Conservation (phyloP, 2,329 filamentous ascomycete genomes). For the Fusarium acutatum region DNA sequence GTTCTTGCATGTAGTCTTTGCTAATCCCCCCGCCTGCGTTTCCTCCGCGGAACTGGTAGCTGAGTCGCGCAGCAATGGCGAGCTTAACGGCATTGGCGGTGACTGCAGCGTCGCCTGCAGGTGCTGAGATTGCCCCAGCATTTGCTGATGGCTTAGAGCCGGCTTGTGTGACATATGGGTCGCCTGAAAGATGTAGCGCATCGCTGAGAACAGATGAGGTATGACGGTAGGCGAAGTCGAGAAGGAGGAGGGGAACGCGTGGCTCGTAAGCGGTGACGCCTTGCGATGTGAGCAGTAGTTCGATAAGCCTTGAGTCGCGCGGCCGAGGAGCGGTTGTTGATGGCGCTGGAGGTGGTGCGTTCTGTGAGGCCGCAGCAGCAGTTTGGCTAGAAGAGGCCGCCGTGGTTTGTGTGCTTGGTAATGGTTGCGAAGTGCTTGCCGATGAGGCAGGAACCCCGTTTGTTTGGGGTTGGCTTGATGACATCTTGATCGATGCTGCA, state of each 20-base stretch:
- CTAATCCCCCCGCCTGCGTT: constrained; percentile 62
- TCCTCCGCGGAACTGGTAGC: constrained; percentile 72
- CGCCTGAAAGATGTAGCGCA: constrained; percentile 72
- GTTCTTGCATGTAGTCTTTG: constrained; percentile 80
- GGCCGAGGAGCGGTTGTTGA: constrained; percentile 65
- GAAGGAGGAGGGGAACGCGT: constrained; percentile 81
- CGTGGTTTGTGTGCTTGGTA: constrained; percentile 49
- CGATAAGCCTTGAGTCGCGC: constrained; percentile 80
- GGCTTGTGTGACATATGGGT: constrained; percentile 71
- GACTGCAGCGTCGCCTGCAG: constrained; percentile 64
- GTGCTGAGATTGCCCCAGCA: constrained; percentile 57
- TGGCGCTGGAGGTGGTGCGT: constrained; percentile 42
- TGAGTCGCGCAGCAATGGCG: constrained; percentile 74
- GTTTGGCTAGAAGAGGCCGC: constrained; percentile 41
- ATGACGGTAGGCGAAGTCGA: constrained; percentile 89
- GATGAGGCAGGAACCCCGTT: constrained; percentile 61
- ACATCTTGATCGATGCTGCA: constrained; percentile 38
- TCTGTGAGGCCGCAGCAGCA: constrained; percentile 32
- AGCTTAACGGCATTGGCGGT: constrained; percentile 73
- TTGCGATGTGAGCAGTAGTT: constrained; percentile 80
- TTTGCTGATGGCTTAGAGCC: constrained; percentile 60
- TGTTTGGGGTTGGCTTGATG: constrained; percentile 57
- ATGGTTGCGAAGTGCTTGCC: constrained; percentile 48
- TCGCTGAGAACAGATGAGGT: constrained; percentile 76
- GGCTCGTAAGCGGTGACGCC: constrained; percentile 83